phyloP scores from a whole-genome alignment of 2,329 filamentous ascomycete genomes.

The Ascochyta rabiei region DNA sequence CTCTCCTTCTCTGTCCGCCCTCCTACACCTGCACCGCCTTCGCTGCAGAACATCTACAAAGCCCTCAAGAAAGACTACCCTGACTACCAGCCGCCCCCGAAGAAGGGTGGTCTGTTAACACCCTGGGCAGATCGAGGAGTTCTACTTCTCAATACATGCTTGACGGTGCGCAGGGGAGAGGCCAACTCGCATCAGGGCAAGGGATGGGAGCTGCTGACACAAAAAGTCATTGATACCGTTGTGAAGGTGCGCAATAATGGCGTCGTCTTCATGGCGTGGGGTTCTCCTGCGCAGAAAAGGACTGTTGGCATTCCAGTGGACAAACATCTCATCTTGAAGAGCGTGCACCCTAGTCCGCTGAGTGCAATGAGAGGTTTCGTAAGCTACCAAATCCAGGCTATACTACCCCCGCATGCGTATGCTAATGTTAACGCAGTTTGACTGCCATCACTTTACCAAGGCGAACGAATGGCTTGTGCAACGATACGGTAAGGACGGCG shows the following conservation, averaged over 20 bases:
- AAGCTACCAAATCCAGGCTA: constrained; percentile 41
- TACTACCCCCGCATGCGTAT: not conserved
- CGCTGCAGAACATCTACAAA: constrained; percentile 91
- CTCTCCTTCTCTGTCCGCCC: constrained; percentile 94
- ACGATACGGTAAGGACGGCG: constrained; percentile 78
- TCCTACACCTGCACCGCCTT: constrained; percentile 86
- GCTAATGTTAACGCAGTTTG: constrained; percentile 60
- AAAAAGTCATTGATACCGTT: constrained; percentile 87
- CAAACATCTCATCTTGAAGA: constrained; percentile 81
- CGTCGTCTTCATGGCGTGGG: constrained; percentile 96
- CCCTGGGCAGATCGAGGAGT: constrained; percentile 95
- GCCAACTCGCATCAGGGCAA: constrained; percentile 83
- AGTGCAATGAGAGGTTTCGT: constrained; percentile 82
- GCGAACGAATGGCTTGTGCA: constrained; percentile 83
- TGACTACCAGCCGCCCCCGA: constrained; percentile 73
- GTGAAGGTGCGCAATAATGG: constrained; percentile 76
- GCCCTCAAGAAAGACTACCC: constrained; percentile 89
- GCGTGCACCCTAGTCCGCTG: constrained; percentile 91
- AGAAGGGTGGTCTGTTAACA: constrained; percentile 80
- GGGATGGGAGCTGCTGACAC: constrained; percentile 94
- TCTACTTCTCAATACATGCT: constrained; percentile 89
- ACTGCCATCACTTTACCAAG: constrained; percentile 79
- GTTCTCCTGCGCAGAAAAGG: constrained; percentile 79
- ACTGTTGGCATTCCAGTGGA: constrained; percentile 74
- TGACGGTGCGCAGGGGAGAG: constrained; percentile 89